Evolutionary conservation across 192 early-diverging fungal species (phyloP), one percentile per base, ranked within the genome.

Genomic region (Backusella liffmaniae): DNA sequence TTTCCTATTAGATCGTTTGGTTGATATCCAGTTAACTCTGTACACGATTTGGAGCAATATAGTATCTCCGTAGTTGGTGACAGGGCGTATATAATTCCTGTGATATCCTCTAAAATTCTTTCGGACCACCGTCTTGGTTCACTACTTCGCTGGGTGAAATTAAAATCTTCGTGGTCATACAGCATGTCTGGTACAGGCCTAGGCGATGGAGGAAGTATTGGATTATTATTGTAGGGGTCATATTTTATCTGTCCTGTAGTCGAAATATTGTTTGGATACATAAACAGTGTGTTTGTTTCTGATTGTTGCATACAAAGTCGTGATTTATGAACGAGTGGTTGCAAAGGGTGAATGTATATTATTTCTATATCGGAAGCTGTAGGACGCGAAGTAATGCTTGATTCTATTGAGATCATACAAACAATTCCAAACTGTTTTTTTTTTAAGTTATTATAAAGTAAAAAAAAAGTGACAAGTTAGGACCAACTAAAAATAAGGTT

Each of bases 1-100:
- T 82, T 84, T 9, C 81, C 81, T 12, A 83, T 71, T 35, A 86
- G 71, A 70, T 86, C 85, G 26, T 82, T 75, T 15, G 85, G 79
- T 5, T 79, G 67, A 69, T 86, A 84, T 5, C 85, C 85, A 10
- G 85, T 79, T 21, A 86, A 67, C 29, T 84, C 80, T 10, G 56
- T 49, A n/a, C 81, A 84, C 3, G 85, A 84, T 13, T 84, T 82
- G 16, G 85, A 86, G 53, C 83, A 85, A 39, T 83, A 86, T 29
- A 86, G 56, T 23, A 86, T 59, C 46, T 84, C 80, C 15, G 75
- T 81, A 7, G 72, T 30, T 0, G 83, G 83, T 4, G 83, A 84
- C 13, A 86, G 46, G 10, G 82, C 81, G 65, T 86, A 84, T 30
- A 86, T 35, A 18, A 86, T 74, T 34, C 85, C 85, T 56, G 67